Conservation (phyloP, 2,329 filamentous ascomycete species). For the Botrytis porri region DNA sequence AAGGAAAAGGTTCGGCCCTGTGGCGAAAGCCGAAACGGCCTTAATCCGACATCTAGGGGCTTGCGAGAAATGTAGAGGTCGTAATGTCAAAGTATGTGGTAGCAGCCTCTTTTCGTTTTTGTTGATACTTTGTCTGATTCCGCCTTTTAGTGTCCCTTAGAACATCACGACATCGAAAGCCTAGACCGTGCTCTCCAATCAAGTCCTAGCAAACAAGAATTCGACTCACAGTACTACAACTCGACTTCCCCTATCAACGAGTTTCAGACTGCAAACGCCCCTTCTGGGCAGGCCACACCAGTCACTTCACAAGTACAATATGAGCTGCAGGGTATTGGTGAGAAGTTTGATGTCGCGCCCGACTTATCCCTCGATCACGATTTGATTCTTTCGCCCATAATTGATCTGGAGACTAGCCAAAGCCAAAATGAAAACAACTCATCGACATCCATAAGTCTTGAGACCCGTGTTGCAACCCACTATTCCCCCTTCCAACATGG, state of each 20-base stretch:
- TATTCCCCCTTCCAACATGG: constrained; percentile 29
- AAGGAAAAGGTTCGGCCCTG: constrained; percentile 28
- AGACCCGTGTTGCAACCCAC: not conserved
- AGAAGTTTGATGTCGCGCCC: not conserved
- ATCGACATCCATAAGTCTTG: constrained; percentile 12
- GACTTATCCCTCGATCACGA: not conserved
- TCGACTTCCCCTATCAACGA: constrained; percentile 13
- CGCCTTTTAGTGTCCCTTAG: constrained; percentile 31
- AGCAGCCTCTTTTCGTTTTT: constrained; percentile 22
- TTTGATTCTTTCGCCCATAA: constrained; percentile 19
- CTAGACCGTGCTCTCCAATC: constrained; percentile 26
- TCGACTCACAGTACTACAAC: not conserved
- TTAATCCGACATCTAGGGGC: constrained; percentile 33
- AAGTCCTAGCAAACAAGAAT: constrained; percentile 7
- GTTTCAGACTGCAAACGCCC: constrained; percentile 21
- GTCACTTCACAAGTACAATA: constrained; percentile 15
- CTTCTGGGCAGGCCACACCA: constrained; percentile 18
- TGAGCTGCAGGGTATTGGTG: constrained; percentile 30
- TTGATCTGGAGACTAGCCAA: constrained; percentile 18
- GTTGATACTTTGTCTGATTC: constrained; percentile 12
- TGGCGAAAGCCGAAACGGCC: constrained; percentile 33
- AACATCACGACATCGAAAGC: constrained; percentile 34
- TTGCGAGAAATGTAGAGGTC: constrained; percentile 29
- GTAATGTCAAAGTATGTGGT: constrained; percentile 25
- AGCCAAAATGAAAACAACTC: constrained; percentile 9